Evolutionary conservation across 805 yeast genomes (phyloP).

Genomic region (Schwanniomyces vanrijiae): DNA sequence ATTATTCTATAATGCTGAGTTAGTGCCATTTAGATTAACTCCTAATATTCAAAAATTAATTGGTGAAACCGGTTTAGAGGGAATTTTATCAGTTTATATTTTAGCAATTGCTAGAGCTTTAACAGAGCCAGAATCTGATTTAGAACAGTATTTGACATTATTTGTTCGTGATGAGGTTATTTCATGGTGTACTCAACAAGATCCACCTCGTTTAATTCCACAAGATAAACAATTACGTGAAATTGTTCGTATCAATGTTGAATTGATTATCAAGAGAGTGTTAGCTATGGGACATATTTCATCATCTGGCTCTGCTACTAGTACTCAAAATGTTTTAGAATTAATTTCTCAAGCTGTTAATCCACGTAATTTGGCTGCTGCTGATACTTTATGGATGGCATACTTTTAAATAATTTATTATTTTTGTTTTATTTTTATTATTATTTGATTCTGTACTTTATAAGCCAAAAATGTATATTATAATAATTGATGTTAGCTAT

Average conservation of each 20-base stretch:
- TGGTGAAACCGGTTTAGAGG: conserved; percentile 94
- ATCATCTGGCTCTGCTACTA: conserved; percentile 65
- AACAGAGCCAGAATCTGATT: conserved; percentile 87
- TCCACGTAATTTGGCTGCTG: conserved; percentile 87
- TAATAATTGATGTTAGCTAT: background rate
- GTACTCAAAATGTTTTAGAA: conserved; percentile 88
- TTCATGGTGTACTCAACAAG: conserved; percentile 90
- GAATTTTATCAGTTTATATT: conserved; percentile 80
- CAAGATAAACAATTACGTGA: conserved; percentile 84
- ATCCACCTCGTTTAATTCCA: conserved; percentile 66
- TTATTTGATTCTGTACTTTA: background rate
- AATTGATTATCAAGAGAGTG: conserved; percentile 75
- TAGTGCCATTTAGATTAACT: conserved; percentile 94
- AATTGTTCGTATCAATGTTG: conserved; percentile 86
- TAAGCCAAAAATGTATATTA: background rate
- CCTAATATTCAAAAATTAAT: conserved; percentile 93
- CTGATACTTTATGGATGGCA: conserved; percentile 95
- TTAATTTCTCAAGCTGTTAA: conserved; percentile 92
- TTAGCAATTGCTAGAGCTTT: conserved; percentile 85
- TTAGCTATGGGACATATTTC: conserved; percentile 61
- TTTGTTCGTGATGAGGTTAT: conserved; percentile 95
- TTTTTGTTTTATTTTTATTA: background rate
- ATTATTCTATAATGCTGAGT: conserved; percentile 83
- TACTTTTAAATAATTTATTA: conserved; percentile 51
- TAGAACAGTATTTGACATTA: conserved; percentile 87